Conservation (phyloP, 352 stramenopile species). For the Elongisporangium prolatum region DNA sequence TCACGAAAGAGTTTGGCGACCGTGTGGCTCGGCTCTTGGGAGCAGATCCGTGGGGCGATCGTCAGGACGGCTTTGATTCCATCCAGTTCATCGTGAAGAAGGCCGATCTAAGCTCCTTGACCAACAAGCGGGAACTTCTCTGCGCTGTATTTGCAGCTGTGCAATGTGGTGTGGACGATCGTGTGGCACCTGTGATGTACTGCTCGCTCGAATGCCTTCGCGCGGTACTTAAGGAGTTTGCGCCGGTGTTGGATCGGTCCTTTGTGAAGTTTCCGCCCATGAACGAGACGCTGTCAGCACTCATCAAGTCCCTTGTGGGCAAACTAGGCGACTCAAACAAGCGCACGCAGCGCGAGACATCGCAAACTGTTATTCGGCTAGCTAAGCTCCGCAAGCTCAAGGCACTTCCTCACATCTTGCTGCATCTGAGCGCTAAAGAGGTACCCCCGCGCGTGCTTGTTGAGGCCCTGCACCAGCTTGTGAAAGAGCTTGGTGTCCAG, state of each 20-base stretch:
- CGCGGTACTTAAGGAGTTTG: constrained; percentile 60
- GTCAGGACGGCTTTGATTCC: constrained; percentile 74
- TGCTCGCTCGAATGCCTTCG: constrained; percentile 72
- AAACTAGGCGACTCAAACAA: constrained; percentile 83
- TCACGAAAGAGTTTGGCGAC: constrained; percentile 68
- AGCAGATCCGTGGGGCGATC: constrained; percentile 74
- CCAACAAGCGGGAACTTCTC: constrained; percentile 50
- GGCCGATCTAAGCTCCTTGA: constrained; percentile 29
- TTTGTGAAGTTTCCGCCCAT: constrained; percentile 37
- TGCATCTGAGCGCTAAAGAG: constrained; percentile 60
- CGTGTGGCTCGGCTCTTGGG: constrained; percentile 56
- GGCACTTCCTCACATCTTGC: constrained; percentile 46
- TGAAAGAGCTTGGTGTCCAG: constrained; percentile 45
- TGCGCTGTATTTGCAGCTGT: constrained; percentile 60
- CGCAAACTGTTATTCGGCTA: constrained; percentile 55
- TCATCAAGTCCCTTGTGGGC: constrained; percentile 42
- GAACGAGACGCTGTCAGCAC: constrained; percentile 50
- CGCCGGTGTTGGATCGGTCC: constrained; percentile 35
- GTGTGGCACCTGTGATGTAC: constrained; percentile 78
- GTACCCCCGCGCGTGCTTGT: constrained; percentile 46
- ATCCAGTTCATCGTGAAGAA: constrained; percentile 69
- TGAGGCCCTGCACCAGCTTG: constrained; percentile 48
- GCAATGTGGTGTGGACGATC: constrained; percentile 70
- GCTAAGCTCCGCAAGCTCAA: constrained; percentile 57
- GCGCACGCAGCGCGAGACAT: constrained; percentile 65